phyloP scores from a whole-genome alignment of 2,329 filamentous ascomycete species.

The Pyrenochaeta sp. region DNA sequence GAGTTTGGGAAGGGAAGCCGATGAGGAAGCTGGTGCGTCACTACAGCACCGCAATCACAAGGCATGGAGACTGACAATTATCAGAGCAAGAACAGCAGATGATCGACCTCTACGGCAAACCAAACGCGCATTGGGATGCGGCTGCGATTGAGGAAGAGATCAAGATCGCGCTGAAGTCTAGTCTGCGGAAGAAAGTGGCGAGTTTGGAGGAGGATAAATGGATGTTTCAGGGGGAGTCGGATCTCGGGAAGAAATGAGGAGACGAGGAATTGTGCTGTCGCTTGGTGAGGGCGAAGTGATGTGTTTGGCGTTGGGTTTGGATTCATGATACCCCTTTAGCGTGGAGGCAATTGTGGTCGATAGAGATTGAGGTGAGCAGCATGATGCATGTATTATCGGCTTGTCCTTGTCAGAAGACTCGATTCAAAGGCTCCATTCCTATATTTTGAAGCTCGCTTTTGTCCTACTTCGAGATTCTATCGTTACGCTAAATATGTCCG shows the following conservation, averaged over 20 bases:
- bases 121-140: slow-evolving; percentile 41
- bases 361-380: not conserved
- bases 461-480: not conserved
- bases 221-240: slow-evolving; percentile 80
- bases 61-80: not conserved
- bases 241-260: slow-evolving; percentile 20
- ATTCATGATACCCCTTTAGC: slow-evolving; percentile 8
- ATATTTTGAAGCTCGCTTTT: not conserved
- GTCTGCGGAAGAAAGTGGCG: slow-evolving; percentile 75
- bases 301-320: not conserved
- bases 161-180: slow-evolving; percentile 64
- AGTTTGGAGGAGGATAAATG: slow-evolving; percentile 83
- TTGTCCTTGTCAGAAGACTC: too few species aligned
- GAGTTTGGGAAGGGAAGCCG: slow-evolving; percentile 26
- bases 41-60: not conserved
- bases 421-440: not conserved
- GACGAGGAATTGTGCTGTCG: not conserved
- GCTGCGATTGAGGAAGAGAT: slow-evolving; percentile 50
- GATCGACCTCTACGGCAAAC: slow-evolving; percentile 43
- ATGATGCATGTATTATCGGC: not conserved
- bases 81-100: slow-evolving; percentile 46
- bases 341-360: not conserved
- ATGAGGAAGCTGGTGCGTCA: slow-evolving; percentile 44
- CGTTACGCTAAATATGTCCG: too few species aligned
- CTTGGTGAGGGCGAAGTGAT: not conserved